Base-by-base conservation (phyloP, 2,329 filamentous ascomycete species). In the Colletotrichum sp. region DNA sequence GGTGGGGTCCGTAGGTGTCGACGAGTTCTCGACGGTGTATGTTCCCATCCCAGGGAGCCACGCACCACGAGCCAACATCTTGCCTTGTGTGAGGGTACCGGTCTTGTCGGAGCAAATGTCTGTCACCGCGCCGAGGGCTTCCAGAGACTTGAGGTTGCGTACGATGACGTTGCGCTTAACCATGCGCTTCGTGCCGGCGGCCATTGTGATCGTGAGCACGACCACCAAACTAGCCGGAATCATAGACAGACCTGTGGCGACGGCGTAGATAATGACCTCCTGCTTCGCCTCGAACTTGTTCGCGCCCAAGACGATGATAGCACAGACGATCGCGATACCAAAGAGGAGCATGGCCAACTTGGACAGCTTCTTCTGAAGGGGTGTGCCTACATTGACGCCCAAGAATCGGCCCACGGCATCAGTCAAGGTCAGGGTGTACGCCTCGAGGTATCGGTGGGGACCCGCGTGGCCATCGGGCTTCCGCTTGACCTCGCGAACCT, bases 181-280 rank as follows among this genome's bases (percentile, higher is more conserved):
- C 80, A 82, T 82, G 8, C 80, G 77, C 75, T 80, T 91, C 7
- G 90, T 91, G 5, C 90, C 91, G 36, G 90, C 90, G 15, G 91
- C 90, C 87, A 94, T 93, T 6, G 92, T 93, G 70, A 94, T 93
- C 3, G 92, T 94, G 34, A 94, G 83, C 4, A 93, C 92, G 6
- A 92, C 91, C 38, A 93, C 91, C 58, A 94, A 85, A 48, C 90
- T 90, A 6, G 90, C 91, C 1, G 91, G 91, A 79, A 93, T 92
- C 89, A 92, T 92, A 36, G 88, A 90, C 21, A 93, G 82, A 26
- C 88, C 89, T 2, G 88, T 90, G 1, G 90, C 90, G 9, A 93
- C 90, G 4, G 90, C 91, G 78, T 93, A 93, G 78, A 93, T 92
- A 74, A 92, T 91, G 73, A 93, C 90, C 78, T 92, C 90, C 36